Percentiles rank a stretch among this genome's conserved stretches.
Conservation (phyloP, 495 filamentous ascomycete species). For the Penicillium arizonense region DNA sequence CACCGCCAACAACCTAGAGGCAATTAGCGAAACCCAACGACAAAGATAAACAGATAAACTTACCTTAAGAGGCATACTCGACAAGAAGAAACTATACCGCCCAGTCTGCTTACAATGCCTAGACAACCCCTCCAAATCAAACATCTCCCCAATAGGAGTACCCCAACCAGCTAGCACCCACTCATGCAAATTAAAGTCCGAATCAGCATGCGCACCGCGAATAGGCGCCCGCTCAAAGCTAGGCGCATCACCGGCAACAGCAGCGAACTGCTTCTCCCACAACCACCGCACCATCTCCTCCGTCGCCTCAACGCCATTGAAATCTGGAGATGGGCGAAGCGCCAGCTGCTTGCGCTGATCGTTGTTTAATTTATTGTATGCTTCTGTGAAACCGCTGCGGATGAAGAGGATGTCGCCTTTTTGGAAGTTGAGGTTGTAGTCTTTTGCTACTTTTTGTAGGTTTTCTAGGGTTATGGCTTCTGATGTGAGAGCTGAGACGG, state of each 20-base stretch:
- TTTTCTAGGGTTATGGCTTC: slow-evolving; percentile 35
- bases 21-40: slow-evolving; percentile 1
- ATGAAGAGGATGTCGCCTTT: slow-evolving; percentile 51
- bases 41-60: slow-evolving; percentile 4
- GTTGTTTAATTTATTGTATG: slow-evolving; percentile 26
- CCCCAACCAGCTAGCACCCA: slow-evolving; percentile 54
- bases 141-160: slow-evolving; percentile 55
- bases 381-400: slow-evolving; percentile 40
- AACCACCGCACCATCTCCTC: slow-evolving; percentile 38
- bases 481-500: slow-evolving; percentile 28
- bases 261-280: slow-evolving; percentile 48
- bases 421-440: slow-evolving; percentile 33
- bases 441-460: slow-evolving; percentile 26
- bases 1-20: slow-evolving; percentile 36
- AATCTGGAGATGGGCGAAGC: slow-evolving; percentile 17
- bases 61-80: slow-evolving; percentile 52
- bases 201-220: slow-evolving; percentile 19
- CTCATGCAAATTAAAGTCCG: slow-evolving; percentile 41
- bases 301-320: slow-evolving; percentile 39
- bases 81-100: slow-evolving; percentile 53
- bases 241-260: slow-evolving; percentile 44
- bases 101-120: slow-evolving; percentile 38
- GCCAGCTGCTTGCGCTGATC: slow-evolving; percentile 24
- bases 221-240: slow-evolving; percentile 29
- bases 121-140: slow-evolving; percentile 51